These are phyloP conservation scores for Hevea brasiliensis DNA, from an alignment of 345 rosid genomes.

Conservation along the genomic window DNA sequence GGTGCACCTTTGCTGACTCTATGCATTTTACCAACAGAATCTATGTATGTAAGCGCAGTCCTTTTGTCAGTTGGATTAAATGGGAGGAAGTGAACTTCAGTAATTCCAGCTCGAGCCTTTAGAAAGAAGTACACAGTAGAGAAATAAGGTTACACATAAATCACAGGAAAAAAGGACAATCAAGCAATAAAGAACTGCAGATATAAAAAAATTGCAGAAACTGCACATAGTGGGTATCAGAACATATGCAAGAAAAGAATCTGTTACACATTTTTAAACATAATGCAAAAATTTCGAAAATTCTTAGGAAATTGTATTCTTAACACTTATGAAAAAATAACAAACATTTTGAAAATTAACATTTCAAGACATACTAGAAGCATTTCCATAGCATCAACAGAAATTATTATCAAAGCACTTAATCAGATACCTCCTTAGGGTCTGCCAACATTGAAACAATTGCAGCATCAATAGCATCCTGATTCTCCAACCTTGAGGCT, in stretches of 20 bases:
- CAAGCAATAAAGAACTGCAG: not conserved
- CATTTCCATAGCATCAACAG: not conserved
- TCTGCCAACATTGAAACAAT: slow-evolving; percentile 40
- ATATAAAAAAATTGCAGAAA: not conserved
- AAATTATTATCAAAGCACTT: not conserved
- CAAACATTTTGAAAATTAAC: not conserved
- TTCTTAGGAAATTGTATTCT: not conserved
- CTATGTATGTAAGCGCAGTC: slow-evolving; percentile 42
- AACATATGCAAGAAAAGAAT: not conserved
- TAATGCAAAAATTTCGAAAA: not conserved
- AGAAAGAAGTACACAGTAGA: not conserved
- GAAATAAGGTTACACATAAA: not conserved
- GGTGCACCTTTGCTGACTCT: slow-evolving; percentile 36
- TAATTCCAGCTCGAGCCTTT: slow-evolving; percentile 40
- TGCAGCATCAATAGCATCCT: slow-evolving; percentile 39
- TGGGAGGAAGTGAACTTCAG: slow-evolving; percentile 42
- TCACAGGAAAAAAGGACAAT: not conserved
- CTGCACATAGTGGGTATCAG: not conserved
- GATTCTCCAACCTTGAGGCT: slow-evolving; percentile 47
- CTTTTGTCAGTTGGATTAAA: slow-evolving; percentile 46
- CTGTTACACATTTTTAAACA: not conserved
- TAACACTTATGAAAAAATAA: not conserved
- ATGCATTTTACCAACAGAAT: slow-evolving; percentile 27
- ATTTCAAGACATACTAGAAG: not conserved
- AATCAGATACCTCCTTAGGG: slow-evolving; percentile 37